A percentile compares a stretch with the other conserved stretches of the same genome.
Evolutionary conservation across 805 yeast genomes (phyloP).

Genomic region (Ogataea methylovora): DNA sequence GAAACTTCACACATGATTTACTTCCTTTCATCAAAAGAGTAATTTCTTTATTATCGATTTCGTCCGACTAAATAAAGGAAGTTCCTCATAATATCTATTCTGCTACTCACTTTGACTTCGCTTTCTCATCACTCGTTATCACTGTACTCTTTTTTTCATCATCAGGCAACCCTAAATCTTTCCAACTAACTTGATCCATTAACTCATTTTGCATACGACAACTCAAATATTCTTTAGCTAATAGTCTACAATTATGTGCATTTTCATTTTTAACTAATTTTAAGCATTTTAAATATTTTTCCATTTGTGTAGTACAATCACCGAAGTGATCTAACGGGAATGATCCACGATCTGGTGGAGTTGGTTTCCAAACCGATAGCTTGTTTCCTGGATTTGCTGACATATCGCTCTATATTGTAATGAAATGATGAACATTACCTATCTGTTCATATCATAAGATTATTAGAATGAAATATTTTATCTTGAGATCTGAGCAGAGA

Average conservation of each 20-base stretch:
- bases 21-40: too few relatives aligned
- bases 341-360: slow-evolving; percentile 95
- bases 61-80: too few relatives aligned
- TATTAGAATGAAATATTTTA: too few relatives aligned
- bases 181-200: slow-evolving; percentile 29
- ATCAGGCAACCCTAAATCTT: slow-evolving; percentile 28
- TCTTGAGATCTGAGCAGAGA: too few relatives aligned
- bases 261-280: slow-evolving; percentile 72
- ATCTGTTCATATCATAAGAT: too few relatives aligned
- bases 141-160: slow-evolving; percentile 8
- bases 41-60: too few relatives aligned
- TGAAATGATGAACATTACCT: too few relatives aligned
- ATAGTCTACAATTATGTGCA: slow-evolving; percentile 81
- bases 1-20: too few relatives aligned
- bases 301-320: slow-evolving; percentile 76
- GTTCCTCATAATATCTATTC: too few relatives aligned
- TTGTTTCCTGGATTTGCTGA: slow-evolving; percentile 41
- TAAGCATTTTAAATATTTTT: slow-evolving; percentile 69
- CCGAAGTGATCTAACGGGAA: slow-evolving; percentile 87
- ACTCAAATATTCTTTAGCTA: slow-evolving; percentile 74
- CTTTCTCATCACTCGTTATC: not conserved
- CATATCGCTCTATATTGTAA: slow-evolving; percentile 9
- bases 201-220: slow-evolving; percentile 79
- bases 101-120: not conserved
- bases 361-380: slow-evolving; percentile 53